Evolutionary conservation across 1,284 basidiomycete species (phyloP).

Genomic region (Malassezia slooffiae): DNA sequence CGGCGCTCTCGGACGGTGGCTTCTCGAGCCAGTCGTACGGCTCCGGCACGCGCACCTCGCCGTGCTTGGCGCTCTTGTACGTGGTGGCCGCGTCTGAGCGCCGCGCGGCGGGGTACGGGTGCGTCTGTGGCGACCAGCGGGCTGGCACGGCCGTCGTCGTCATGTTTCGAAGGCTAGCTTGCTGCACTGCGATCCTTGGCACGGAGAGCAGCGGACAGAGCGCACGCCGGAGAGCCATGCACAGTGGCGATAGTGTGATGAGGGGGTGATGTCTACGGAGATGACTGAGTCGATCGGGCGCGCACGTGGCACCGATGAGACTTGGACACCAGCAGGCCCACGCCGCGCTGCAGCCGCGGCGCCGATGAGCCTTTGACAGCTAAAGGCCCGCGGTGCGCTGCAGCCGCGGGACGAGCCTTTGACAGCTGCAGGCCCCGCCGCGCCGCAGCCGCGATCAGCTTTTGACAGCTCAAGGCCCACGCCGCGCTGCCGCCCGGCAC

Average conservation of each 20-base stretch:
- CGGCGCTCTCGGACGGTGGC: slow-evolving; percentile 33
- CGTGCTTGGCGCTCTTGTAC: slow-evolving; percentile 30
- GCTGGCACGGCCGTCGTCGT: no score
- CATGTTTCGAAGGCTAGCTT: no score
- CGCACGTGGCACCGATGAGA: no score
- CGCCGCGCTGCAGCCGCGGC: not conserved
- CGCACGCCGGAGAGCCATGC: no score
- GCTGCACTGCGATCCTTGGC: no score
- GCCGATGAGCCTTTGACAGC: slow-evolving; percentile 1
- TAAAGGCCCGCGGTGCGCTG: slow-evolving; percentile 26
- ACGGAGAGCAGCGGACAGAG: no score
- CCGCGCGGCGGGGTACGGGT: slow-evolving; percentile 35
- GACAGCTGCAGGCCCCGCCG: not conserved
- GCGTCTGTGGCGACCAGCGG: slow-evolving; percentile 6
- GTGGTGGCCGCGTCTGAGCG: slow-evolving; percentile 29
- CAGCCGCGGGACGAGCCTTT: slow-evolving; percentile 9
- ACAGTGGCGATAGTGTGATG: no score
- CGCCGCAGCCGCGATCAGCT: not conserved
- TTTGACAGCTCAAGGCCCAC: slow-evolving; percentile 13
- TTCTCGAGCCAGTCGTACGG: slow-evolving; percentile 44
- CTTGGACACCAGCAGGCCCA: not conserved
- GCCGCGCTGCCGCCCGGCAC: slow-evolving; percentile 35
- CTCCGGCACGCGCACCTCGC: slow-evolving; percentile 35
- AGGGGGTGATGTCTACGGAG: no score
- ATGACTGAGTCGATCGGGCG: no score